Evolutionary conservation across 352 stramenopile genomes (phyloP), one percentile per base, ranked within the genome.

Genomic region (Phytophthora pluvialis): DNA sequence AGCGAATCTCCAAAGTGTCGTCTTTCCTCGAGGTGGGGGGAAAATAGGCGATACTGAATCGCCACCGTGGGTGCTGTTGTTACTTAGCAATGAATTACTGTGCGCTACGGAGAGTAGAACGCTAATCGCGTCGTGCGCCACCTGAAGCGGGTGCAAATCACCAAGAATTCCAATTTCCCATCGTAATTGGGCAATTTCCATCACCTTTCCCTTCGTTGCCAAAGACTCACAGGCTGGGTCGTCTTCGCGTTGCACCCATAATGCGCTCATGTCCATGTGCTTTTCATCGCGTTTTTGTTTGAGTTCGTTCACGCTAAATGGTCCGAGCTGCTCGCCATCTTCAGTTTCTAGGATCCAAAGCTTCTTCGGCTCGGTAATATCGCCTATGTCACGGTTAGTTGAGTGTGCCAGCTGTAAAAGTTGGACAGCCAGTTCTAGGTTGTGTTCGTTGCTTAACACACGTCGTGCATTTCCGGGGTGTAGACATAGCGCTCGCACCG

Each of bases 161-260:
- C 83, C 80, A 11, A 78, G 67, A 53, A 94, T 83, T 0, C 64
- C 80, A 9, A 94, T 54, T 67, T 96, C 82, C 88, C 88, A 96
- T 5, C 86, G 83, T 13, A 96, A 66, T 58, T 96, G 88, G 25
- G 79, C 58, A 7, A 86, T 87, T n/a, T 91, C 73, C 64, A 90
- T 79, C 38, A 92, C 32, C 18, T 67, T 82, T 16, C 18, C 58
- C n/a, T 75, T 78, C 13, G 42, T 45, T 9, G 57, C 38, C 1
- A 61, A 45, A 4, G 73, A 36, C 48, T 84, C 58, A 12, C 74
- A 81, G 4, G 78, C 58, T 28, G 61, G 60, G 31, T 87, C 80
- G 28, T 76, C 61, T 35, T 67, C 54, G 3, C 77, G 62, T 57
- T 49, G 69, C 8, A 84, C 48, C 55, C 61, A 78, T 39, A 76